Evolutionary conservation across 805 yeast species (phyloP), one percentile per base, ranked within the genome.

Genomic region (Candida mattraensis): DNA sequence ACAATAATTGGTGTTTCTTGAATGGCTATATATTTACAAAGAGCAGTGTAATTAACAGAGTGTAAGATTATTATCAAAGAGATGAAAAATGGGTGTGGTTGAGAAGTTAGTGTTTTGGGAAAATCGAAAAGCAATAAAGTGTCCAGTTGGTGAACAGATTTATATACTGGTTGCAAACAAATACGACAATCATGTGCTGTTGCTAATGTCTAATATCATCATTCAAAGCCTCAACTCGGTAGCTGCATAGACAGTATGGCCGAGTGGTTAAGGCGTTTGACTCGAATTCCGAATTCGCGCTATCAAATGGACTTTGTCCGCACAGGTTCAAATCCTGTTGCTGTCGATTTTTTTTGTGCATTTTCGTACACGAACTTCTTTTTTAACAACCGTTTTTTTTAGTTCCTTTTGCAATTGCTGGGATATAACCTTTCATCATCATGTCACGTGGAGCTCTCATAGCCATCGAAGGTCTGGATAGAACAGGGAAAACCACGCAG

Each of bases 401-500:
- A 7, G 19, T 29, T 17, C 18, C 8, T 29, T 30, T 32, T 25
- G 18, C 16, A 12, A 27, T 17, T 11, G 24, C 7, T n/a, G 26
- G n/a, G n/a, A n/a, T n/a, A n/a, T n/a, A n/a, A n/a, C n/a, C n/a
- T n/a, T n/a, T 13, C 13, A 11, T 22, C 17, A 24, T 15, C 17
- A 49, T 39, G 47, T 47, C 39, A 30, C 44, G 96, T 44, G 98
- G 97, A 2, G 70, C 74, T 29, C 64, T 93, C 24, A 81, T 93
- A 15, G 73, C 87, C 1, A 70, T 93, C 2, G 99, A 93, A 60
- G 99, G 99, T 0, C 74, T 93, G 1, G 99, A 93, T 53, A 66
- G 99, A 32, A 83, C 97, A 0, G 99, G 99, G 0, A 93, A 93
- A 53, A 77, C 96, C 3, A 88, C 97, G 0, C 99, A 93, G 56